phyloP scores from a whole-genome alignment of 2,329 filamentous ascomycete genomes.

The Xylariaceae sp. region DNA sequence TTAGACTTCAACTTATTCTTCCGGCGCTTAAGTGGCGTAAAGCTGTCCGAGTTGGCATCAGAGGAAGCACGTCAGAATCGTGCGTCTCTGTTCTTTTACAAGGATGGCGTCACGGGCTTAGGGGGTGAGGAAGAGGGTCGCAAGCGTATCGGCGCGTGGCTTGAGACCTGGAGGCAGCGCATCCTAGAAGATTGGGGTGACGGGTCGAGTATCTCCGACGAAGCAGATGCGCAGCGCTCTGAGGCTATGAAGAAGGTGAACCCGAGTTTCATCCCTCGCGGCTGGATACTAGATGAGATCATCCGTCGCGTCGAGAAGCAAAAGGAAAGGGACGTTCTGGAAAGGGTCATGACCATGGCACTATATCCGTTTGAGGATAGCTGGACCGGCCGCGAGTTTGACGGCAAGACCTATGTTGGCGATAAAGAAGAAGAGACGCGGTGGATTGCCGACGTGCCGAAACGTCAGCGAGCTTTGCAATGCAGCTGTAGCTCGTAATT shows the following conservation, averaged over 20 bases:
- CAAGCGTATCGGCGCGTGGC: constrained; percentile 67
- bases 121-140: constrained; percentile 59
- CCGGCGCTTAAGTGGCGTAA: constrained; percentile 64
- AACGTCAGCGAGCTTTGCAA: constrained; percentile 72
- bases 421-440: constrained; percentile 70
- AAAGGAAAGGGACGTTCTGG: constrained; percentile 72
- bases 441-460: constrained; percentile 82
- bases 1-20: constrained; percentile 96
- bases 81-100: constrained; percentile 73
- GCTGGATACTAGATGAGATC: constrained; percentile 90
- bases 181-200: constrained; percentile 70
- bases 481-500: constrained; percentile 85
- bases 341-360: constrained; percentile 74
- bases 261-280: constrained; percentile 84
- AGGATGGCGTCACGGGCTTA: constrained; percentile 57
- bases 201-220: constrained; percentile 28
- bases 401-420: constrained; percentile 47
- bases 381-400: constrained; percentile 54
- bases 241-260: constrained; percentile 78
- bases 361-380: constrained; percentile 76
- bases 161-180: constrained; percentile 69
- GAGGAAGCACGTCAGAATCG: constrained; percentile 57
- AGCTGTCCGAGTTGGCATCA: constrained; percentile 56
- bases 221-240: constrained; percentile 56
- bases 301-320: constrained; percentile 84